phyloP scores from a whole-genome alignment of 75 land plant species.

The Pseudotsuga menziesii region DNA sequence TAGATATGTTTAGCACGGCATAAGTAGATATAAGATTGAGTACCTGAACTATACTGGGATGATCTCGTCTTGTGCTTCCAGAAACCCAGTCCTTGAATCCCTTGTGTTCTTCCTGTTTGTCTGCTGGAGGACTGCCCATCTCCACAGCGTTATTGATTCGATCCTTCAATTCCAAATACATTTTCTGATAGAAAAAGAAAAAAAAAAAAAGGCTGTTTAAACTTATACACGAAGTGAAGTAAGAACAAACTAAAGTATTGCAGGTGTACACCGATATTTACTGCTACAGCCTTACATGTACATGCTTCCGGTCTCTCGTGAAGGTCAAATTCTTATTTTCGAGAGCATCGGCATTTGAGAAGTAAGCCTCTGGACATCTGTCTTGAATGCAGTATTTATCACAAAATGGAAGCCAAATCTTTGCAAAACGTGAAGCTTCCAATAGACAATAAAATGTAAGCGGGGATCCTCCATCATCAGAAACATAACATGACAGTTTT shows the following conservation, averaged over 20 bases:
- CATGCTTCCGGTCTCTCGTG: not conserved
- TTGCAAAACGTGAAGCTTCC: conserved; percentile 54
- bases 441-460: conserved; percentile 45
- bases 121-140: conserved; percentile 24
- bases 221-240: not conserved
- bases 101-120: conserved; percentile 14
- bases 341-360: not conserved
- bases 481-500: conserved; percentile 55
- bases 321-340: not conserved
- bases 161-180: conserved; percentile 48
- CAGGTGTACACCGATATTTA: not conserved
- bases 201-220: not conserved
- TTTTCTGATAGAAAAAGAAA: conserved; percentile 19
- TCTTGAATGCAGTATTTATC: conserved; percentile 18
- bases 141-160: conserved; percentile 24
- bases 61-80: conserved; percentile 3
- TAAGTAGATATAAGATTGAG: not conserved
- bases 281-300: not conserved
- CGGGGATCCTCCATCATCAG: conserved; percentile 54
- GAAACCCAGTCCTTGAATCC: conserved; percentile 13
- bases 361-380: not conserved
- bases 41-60: conserved; percentile 13
- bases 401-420: conserved; percentile 56
- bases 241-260: not conserved
- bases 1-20: not conserved